phyloP scores from a whole-genome alignment of 371 early-diverging fungal species.

The Mortierella sp. region DNA sequence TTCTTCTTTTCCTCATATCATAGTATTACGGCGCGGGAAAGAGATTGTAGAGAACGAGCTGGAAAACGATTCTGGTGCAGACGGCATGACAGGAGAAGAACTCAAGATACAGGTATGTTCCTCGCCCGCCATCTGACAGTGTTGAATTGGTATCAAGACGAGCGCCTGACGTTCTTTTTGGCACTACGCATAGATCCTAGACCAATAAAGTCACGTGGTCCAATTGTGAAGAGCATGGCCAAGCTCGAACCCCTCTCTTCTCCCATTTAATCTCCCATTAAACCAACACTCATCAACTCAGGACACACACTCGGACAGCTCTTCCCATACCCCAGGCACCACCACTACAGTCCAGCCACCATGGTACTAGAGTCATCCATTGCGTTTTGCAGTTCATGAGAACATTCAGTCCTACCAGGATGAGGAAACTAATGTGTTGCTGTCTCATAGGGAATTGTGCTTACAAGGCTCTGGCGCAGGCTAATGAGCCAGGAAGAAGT shows the following conservation, averaged over 20 bases:
- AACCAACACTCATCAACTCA: background rate
- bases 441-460: constrained; percentile 50
- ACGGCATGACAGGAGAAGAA: constrained; percentile 34
- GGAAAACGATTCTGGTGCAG: constrained; percentile 16
- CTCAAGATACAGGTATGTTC: constrained; percentile 36
- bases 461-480: constrained; percentile 57
- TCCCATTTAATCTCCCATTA: too few species aligned
- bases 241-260: too few species aligned
- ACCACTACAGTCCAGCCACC: background rate
- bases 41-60: constrained; percentile 41
- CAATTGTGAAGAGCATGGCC: too few species aligned
- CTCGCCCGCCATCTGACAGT: too few species aligned
- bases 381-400: background rate
- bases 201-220: too few species aligned
- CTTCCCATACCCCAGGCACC: background rate
- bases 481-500: constrained; percentile 58
- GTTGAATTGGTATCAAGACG: too few species aligned
- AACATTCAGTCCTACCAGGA: background rate
- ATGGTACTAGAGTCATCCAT: too few species aligned
- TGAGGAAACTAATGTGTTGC: background rate
- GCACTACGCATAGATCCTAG: constrained; percentile 5
- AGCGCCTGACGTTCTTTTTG: background rate
- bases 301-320: background rate
- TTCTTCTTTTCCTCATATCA: background rate
- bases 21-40: constrained; percentile 46